These are phyloP conservation scores for Chaetomium fimeti DNA, from an alignment of 495 filamentous ascomycete genomes.

Conservation along the genomic window DNA sequence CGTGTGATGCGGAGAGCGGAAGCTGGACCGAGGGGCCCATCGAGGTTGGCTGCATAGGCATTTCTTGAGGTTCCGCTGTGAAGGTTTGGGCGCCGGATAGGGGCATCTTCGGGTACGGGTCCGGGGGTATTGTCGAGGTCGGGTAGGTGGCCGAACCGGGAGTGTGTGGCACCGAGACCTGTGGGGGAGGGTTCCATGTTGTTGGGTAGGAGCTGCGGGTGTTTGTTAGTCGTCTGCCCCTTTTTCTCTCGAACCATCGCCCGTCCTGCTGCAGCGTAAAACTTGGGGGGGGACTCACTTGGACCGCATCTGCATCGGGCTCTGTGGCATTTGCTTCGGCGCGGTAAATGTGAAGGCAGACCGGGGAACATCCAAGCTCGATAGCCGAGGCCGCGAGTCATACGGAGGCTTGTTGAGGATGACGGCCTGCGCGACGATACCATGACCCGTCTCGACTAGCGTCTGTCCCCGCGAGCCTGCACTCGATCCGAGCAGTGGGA, in stretches of 20 bases:
- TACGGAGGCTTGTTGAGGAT: conserved; percentile 50
- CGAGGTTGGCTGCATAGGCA: conserved; percentile 50
- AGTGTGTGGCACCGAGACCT: conserved; percentile 43
- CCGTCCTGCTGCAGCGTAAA: not conserved
- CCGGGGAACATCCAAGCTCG: conserved; percentile 51
- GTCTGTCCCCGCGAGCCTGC: conserved; percentile 63
- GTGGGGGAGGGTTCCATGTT: conserved; percentile 41
- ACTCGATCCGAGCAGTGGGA: conserved; percentile 68
- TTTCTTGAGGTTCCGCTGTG: conserved; percentile 49
- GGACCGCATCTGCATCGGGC: conserved; percentile 53
- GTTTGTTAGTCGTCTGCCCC: conserved; percentile 21
- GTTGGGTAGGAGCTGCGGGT: conserved; percentile 35
- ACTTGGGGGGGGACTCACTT: conserved; percentile 42
- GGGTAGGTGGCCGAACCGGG: conserved; percentile 43
- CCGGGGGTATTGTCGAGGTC: conserved; percentile 42
- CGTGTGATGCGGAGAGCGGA: conserved; percentile 43
- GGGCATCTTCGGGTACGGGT: conserved; percentile 50
- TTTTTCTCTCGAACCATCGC: not conserved
- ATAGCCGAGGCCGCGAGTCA: conserved; percentile 45
- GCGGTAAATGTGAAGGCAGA: conserved; percentile 55
- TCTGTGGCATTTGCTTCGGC: conserved; percentile 49
- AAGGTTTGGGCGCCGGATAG: conserved; percentile 44
- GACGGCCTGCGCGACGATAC: conserved; percentile 49
- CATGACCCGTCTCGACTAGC: conserved; percentile 46
- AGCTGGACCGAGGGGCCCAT: conserved; percentile 51